Evolutionary conservation across 2,329 filamentous ascomycete species (phyloP).

Genomic region (Chaetomium globosum): DNA sequence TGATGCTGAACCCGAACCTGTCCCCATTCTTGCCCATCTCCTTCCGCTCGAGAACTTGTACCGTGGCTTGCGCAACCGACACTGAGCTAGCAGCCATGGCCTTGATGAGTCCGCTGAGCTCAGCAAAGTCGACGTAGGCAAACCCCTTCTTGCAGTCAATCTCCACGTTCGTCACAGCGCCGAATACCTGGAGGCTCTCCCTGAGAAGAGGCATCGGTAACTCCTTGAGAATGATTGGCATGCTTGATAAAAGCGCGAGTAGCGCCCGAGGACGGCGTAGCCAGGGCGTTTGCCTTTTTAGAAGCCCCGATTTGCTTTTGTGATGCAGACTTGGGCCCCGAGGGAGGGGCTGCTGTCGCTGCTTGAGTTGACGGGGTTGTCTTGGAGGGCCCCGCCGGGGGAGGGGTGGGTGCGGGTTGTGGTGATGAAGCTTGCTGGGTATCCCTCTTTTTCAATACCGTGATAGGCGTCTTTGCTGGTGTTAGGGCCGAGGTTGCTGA

Average conservation of each 20-base stretch:
- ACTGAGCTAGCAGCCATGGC: constrained; percentile 82
- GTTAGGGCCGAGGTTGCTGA: constrained; percentile 32
- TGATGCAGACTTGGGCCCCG: constrained; percentile 37
- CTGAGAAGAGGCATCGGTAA: constrained; percentile 81
- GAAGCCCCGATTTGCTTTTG: constrained; percentile 28
- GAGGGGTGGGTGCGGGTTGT: constrained; percentile 23
- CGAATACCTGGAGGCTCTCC: constrained; percentile 73
- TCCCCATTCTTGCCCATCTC: constrained; percentile 52
- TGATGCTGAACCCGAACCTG: not conserved
- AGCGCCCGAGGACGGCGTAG: constrained; percentile 49
- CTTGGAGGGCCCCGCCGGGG: constrained; percentile 37
- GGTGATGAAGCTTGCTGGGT: constrained; percentile 20
- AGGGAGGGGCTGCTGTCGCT: constrained; percentile 36
- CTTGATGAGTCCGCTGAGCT: constrained; percentile 70
- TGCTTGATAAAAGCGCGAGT: constrained; percentile 78
- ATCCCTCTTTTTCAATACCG: constrained; percentile 47
- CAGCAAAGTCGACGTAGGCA: constrained; percentile 86
- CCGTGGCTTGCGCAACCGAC: constrained; percentile 78
- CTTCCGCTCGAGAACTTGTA: constrained; percentile 83
- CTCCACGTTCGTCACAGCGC: constrained; percentile 76
- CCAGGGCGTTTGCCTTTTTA: constrained; percentile 34
- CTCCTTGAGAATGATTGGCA: constrained; percentile 85
- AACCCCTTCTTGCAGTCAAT: constrained; percentile 95
- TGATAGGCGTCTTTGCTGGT: constrained; percentile 40
- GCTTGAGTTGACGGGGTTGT: constrained; percentile 29